Conservation (phyloP, 1,284 basidiomycete species). For the Leccinum solheimii region DNA sequence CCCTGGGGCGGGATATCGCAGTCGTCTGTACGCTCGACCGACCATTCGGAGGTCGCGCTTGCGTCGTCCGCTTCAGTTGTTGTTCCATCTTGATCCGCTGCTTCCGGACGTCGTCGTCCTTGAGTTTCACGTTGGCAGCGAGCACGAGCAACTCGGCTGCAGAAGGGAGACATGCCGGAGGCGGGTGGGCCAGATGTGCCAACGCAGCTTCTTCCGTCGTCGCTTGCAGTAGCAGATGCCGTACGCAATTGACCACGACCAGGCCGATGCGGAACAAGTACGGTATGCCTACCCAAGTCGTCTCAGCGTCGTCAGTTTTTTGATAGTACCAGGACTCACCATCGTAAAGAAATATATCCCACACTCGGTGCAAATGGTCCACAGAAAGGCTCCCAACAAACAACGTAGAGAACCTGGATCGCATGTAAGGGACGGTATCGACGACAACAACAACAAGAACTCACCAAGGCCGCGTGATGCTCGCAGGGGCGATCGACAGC, state of each 20-base stretch:
- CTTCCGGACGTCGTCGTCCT: slow-evolving; percentile 81
- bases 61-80: slow-evolving; percentile 60
- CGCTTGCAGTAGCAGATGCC: slow-evolving; percentile 57
- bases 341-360: slow-evolving; percentile 88
- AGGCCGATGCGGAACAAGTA: slow-evolving; percentile 82
- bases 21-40: slow-evolving; percentile 26
- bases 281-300: slow-evolving; percentile 59
- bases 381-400: slow-evolving; percentile 80
- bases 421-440: neutral
- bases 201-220: slow-evolving; percentile 52
- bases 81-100: slow-evolving; percentile 72
- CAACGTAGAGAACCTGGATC: slow-evolving; percentile 63
- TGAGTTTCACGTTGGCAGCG: slow-evolving; percentile 67
- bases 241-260: slow-evolving; percentile 67
- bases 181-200: slow-evolving; percentile 51
- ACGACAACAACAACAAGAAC: slow-evolving; percentile 14
- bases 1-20: slow-evolving; percentile 33
- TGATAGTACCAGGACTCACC: slow-evolving; percentile 46
- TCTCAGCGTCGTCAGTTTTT: neutral
- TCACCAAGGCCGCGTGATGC: slow-evolving; percentile 65
- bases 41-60: slow-evolving; percentile 37
- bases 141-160: slow-evolving; percentile 64
- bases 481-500: slow-evolving; percentile 55
- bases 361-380: slow-evolving; percentile 75
- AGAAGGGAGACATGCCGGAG: slow-evolving; percentile 52